A percentile compares a stretch with the other conserved stretches of the same genome.
phyloP scores from a whole-genome alignment of 768 basidiomycete genomes.

The Hydnum rufescens region DNA sequence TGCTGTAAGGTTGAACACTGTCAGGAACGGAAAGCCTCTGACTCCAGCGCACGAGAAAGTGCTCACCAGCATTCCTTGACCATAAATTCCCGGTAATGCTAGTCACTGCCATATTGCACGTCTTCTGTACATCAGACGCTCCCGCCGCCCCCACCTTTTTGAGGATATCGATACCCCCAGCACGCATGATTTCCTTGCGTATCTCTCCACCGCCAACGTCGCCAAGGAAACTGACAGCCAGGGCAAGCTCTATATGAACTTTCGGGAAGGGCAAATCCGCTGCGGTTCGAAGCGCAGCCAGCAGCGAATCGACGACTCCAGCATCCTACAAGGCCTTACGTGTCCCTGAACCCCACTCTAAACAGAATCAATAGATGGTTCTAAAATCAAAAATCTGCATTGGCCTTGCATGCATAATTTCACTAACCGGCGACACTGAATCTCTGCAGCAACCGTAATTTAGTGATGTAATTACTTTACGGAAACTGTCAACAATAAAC shows the following conservation, averaged over 20 bases:
- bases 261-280: constrained; percentile 4
- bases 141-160: constrained; percentile 5
- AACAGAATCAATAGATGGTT: no score
- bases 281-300: constrained; percentile 6
- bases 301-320: constrained; percentile 7
- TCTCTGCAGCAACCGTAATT: no score
- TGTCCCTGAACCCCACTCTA: constrained; percentile 6
- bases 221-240: constrained; percentile 3
- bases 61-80: constrained; percentile 7
- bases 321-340: constrained; percentile 7
- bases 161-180: constrained; percentile 7
- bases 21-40: no score
- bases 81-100: constrained; percentile 8
- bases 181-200: constrained; percentile 8
- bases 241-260: constrained; percentile 7
- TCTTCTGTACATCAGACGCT: constrained; percentile 3
- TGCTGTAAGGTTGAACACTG: no score
- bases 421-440: no score
- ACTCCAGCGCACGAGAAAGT: neutral
- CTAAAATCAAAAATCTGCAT: neutral
- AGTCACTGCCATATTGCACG: constrained; percentile 6
- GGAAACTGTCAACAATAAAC: constrained; percentile 1
- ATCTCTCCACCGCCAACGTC: constrained; percentile 8
- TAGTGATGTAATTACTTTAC: no score
- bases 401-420: neutral